phyloP scores from a whole-genome alignment of 164 flowering plant genomes.

The Stephania yunnanensis region DNA sequence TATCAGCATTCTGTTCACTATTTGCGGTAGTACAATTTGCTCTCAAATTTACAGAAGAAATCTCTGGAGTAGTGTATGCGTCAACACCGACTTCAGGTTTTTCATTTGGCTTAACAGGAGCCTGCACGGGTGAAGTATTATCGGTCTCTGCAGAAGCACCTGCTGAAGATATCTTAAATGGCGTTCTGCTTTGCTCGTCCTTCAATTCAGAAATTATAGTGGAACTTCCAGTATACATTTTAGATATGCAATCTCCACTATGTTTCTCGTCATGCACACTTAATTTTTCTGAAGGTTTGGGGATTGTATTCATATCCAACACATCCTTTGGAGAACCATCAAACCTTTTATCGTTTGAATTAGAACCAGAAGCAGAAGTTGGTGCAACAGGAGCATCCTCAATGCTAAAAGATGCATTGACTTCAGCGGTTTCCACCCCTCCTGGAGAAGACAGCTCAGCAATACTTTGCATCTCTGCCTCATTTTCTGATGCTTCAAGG shows the following conservation, averaged over 20 bases:
- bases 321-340: no score
- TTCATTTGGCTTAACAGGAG: not conserved
- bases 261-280: not conserved
- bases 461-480: constrained; percentile 2
- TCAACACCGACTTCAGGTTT: no score
- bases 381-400: not conserved
- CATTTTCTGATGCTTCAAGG: no score
- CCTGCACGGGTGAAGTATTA: no score
- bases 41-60: no score
- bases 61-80: no score
- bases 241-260: constrained; percentile 5
- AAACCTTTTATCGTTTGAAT: no score
- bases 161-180: not conserved
- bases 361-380: no score
- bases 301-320: no score
- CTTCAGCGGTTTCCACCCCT: constrained; percentile 6
- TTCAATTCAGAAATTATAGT: not conserved
- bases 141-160: no score
- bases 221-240: constrained; percentile 6
- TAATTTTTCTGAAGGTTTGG: constrained; percentile 9
- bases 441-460: constrained; percentile 24
- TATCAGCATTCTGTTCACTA: no score
- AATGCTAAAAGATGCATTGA: not conserved
- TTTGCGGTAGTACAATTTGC: no score
- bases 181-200: not conserved